A percentile compares a stretch with the other conserved stretches of the same genome.
Conservation (phyloP, 176 grass and related monocot genomes). For the Hordeum vulgare region DNA sequence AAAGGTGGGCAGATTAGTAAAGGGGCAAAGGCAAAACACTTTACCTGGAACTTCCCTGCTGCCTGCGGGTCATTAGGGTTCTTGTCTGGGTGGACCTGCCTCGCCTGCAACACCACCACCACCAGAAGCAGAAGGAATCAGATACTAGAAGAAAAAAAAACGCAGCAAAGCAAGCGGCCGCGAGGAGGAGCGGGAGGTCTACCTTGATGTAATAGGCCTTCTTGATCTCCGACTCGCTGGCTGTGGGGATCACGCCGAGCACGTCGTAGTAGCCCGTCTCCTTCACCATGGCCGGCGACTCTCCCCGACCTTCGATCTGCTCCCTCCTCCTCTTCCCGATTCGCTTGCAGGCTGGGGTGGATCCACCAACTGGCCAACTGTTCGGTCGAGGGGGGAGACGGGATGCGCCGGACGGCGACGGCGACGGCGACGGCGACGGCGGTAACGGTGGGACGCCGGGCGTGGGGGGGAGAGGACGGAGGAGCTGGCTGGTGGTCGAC, state of each 20-base stretch:
- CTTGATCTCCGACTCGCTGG: slow-evolving; percentile 92
- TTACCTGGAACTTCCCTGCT: slow-evolving; percentile 79
- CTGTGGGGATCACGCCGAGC: slow-evolving; percentile 60
- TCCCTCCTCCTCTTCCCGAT: not conserved
- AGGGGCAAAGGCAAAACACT: not conserved
- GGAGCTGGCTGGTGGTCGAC: not conserved
- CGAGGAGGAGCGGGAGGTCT: not conserved
- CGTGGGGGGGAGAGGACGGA: not conserved
- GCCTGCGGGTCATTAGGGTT: slow-evolving; percentile 85
- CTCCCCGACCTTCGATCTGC: slow-evolving; percentile 7
- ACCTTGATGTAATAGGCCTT: slow-evolving; percentile 97
- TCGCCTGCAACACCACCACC: slow-evolving; percentile 45
- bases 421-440: not conserved
- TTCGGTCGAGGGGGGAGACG: not conserved
- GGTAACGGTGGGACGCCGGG: not conserved
- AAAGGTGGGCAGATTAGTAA: not conserved
- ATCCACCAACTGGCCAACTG: not conserved
- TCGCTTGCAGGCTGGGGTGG: not conserved
- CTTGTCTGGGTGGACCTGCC: slow-evolving; percentile 94
- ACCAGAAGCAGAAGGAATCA: not conserved
- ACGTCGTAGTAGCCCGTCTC: slow-evolving; percentile 96
- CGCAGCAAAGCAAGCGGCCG: not conserved
- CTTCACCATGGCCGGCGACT: slow-evolving; percentile 57
- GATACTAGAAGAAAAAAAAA: not conserved
- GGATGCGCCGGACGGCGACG: not conserved